Evolutionary conservation across 192 early-diverging fungal genomes (phyloP), one percentile per base, ranked within the genome.

Genomic region (Linnemannia elongata): DNA sequence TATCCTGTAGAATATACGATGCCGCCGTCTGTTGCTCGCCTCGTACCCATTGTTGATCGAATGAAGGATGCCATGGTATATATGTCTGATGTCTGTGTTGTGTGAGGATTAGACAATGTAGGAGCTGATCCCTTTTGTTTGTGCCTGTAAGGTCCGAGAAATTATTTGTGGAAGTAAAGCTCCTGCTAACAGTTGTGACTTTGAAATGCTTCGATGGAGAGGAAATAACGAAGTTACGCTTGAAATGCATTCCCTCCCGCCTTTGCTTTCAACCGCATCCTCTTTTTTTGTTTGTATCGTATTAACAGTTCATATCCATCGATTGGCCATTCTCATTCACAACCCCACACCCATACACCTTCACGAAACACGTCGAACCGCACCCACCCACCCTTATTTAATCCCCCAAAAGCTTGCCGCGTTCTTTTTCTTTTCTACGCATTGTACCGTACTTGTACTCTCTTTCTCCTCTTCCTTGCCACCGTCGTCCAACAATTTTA

Each of bases 31-130:
- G 15, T 13, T 18, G 13, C 27, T 13, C 41, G 6, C 33, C 13
- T 33, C 72, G 45, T 86, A 87, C 85, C 85, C 79, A 87, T 74
- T 76, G 85, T 75, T 81, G 85, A 87, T 77, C 85, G 76, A 45
- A 87, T 81, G 72, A 87, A 87, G 47, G 85, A 78, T 8, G 85
- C 76, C 85, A 87, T 87, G 69, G 73, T 54, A 66, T 66, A 27
- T 63, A 33, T 66, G 27, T 27, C 27, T 66, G 52, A 36, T 12
- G 9, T 57, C 7, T 41, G 63, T 60, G 49, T 68, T 9, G 10
- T 77, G 45, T 69, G 70, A 66, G 60, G 60, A 33, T 63, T 22
- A 33, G 49, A 41, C 20, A 13, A 60, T 47, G 63, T 22, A 24
- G 30, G 41, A 66, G 33, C 33, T 41, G 75, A 42, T 38, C 39